A percentile compares a stretch with the other conserved stretches of the same genome.
Conservation (phyloP, 2,329 filamentous ascomycete genomes). For the Sporothrix euskadiensis region DNA sequence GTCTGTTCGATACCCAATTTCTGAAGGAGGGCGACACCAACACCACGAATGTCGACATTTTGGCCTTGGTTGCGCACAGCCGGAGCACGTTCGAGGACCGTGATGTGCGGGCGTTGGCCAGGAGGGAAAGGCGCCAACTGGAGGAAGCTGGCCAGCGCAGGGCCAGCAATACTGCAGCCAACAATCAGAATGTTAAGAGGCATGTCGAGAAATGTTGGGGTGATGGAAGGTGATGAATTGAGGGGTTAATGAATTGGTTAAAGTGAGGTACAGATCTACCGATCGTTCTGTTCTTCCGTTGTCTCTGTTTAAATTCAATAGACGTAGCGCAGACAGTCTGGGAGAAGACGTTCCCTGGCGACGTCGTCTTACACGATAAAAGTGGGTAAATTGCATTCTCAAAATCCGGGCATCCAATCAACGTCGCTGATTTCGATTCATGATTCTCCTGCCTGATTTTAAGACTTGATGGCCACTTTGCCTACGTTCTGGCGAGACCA, state of each 20-base stretch:
- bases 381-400: background rate
- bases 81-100: conserved; percentile 47
- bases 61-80: conserved; percentile 45
- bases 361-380: conserved; percentile 2
- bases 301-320: background rate
- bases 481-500: too few species aligned
- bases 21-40: conserved; percentile 44
- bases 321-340: background rate
- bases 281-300: background rate
- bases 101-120: conserved; percentile 36
- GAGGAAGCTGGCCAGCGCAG: conserved; percentile 47
- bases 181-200: conserved; percentile 47
- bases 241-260: background rate
- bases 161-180: conserved; percentile 50
- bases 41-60: conserved; percentile 50
- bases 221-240: too few species aligned
- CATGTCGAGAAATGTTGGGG: background rate
- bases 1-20: conserved; percentile 45
- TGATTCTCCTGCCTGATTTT: background rate
- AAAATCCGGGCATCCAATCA: conserved; percentile 1
- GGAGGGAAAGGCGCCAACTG: conserved; percentile 30
- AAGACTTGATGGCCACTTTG: background rate
- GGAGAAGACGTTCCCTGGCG: background rate
- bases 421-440: too few species aligned
- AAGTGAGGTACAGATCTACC: too few species aligned